These are phyloP conservation scores for Hemileia vastatrix DNA, from an alignment of 1,284 basidiomycete genomes.

Conservation along the genomic window DNA sequence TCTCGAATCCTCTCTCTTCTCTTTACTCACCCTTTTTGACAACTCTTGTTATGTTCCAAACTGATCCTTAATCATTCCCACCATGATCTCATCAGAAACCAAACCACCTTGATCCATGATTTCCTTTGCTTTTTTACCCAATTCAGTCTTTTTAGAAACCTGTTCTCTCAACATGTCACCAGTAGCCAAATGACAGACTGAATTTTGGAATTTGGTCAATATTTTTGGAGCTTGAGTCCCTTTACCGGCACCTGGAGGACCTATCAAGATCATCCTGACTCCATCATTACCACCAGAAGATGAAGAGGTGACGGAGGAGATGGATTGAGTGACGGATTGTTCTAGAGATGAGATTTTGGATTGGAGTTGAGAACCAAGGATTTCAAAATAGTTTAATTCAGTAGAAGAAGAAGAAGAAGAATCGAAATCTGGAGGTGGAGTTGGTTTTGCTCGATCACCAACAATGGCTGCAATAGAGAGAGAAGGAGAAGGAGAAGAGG, in stretches of 20 bases:
- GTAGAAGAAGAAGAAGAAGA: no score
- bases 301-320: slow-evolving; percentile 10
- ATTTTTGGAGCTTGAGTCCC: slow-evolving; percentile 95
- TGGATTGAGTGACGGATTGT: no score
- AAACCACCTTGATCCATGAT: slow-evolving; percentile 94
- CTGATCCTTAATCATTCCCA: slow-evolving; percentile 94
- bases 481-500: no score
- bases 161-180: slow-evolving; percentile 98
- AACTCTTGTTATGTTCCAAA: slow-evolving; percentile 82
- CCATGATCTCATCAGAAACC: slow-evolving; percentile 93
- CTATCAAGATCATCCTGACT: slow-evolving; percentile 74
- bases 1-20: no score
- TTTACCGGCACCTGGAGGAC: slow-evolving; percentile 95
- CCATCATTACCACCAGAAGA: slow-evolving; percentile 25
- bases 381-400: no score
- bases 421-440: no score
- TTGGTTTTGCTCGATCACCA: no score
- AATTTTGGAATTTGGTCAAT: slow-evolving; percentile 80
- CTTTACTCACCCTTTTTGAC: slow-evolving; percentile 88
- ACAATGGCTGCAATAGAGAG: no score
- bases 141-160: slow-evolving; percentile 71
- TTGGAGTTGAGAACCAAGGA: no score
- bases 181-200: slow-evolving; percentile 93
- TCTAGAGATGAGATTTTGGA: no score
- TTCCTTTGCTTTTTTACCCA: slow-evolving; percentile 89